Evolutionary conservation across 768 basidiomycete species (phyloP), one percentile per base, ranked within the genome.

Genomic region (Mycena sanguinolenta): DNA sequence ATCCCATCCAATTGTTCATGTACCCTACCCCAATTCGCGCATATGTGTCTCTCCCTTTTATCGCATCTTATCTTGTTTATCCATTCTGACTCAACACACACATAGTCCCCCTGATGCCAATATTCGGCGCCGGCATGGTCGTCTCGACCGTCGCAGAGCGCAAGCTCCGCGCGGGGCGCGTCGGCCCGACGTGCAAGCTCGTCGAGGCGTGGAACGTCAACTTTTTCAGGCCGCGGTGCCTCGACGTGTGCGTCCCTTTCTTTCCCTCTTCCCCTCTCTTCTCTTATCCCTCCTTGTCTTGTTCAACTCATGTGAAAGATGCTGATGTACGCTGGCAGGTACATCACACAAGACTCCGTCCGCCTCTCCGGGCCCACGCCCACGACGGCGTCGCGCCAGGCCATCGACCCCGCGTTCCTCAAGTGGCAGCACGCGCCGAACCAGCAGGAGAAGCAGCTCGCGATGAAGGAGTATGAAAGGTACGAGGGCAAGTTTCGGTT

Each of bases 121-220:
- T 70, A 52, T 58, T 70, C 52, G 69, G 69, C 13, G 69, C 69
- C 19, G 69, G 69, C 21, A 57, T 70, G 25, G 69, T 36, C 58
- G 69, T 70, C 13, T 70, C 69, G 16, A 65, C 69, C 17, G 42
- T 70, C 27, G 69, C 69, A 23, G 69, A 70, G 63, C 69, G 69
- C 52, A 70, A 70, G 53, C 58, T 70, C 42, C 69, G 69, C 69
- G 69, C 69, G 52, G 54, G 54, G 19, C 57, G 69, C 16, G 69
- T 70, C n/a, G 69, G 63, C 19, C 69, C 69, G n/a, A 70, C 69
- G 58, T 70, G 69, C 42, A 70, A 70, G 34, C 69, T 70, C 27
- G 16, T 70, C 52, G 69, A 70, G 59, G 69, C 63, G 34, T 70
- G 69, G 69, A 70, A 70, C 53, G 58, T 70, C 58, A 65, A 65